These are phyloP conservation scores for Glaciozyma antarctica DNA, from an alignment of 768 basidiomycete species.

Conservation along the genomic window DNA sequence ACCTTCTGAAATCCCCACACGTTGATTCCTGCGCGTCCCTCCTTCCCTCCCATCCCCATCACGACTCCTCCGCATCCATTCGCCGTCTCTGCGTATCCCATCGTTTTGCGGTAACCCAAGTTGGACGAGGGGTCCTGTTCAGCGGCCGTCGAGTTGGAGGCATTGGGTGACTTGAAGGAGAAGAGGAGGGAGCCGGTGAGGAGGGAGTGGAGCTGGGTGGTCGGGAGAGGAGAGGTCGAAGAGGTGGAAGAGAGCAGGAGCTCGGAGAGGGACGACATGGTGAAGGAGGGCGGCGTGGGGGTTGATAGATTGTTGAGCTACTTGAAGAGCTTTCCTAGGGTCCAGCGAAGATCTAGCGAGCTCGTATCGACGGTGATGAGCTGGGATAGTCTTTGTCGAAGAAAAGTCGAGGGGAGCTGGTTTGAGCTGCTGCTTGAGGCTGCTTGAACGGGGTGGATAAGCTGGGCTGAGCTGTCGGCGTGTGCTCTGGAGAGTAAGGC, in stretches of 20 bases:
- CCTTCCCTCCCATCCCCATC: conserved; percentile 58
- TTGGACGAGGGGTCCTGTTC: not conserved
- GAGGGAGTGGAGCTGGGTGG: conserved; percentile 24
- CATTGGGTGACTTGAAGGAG: conserved; percentile 25
- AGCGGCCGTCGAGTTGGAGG: not conserved
- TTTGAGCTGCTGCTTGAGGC: too few species aligned
- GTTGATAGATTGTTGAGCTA: too few species aligned
- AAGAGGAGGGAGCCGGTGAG: conserved; percentile 23
- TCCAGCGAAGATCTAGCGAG: too few species aligned
- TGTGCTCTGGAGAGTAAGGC: too few species aligned
- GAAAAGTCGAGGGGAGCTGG: too few species aligned
- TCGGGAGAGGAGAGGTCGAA: conserved; percentile 14
- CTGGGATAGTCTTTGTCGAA: too few species aligned
- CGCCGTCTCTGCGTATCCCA: conserved; percentile 57
- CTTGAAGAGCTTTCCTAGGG: too few species aligned
- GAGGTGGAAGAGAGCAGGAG: conserved; percentile 23
- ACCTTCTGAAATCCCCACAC: conserved; percentile 94
- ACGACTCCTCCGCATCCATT: conserved; percentile 73
- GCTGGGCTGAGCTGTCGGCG: too few species aligned
- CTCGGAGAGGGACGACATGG: conserved; percentile 16
- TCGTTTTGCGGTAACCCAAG: conserved; percentile 32
- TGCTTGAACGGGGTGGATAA: too few species aligned
- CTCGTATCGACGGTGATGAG: too few species aligned
- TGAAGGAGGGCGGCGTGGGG: too few species aligned
- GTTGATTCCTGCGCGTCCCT: conserved; percentile 77